Base-by-base conservation (phyloP, 2,329 filamentous ascomycete genomes). In the Dactylellina haptotyla region DNA sequence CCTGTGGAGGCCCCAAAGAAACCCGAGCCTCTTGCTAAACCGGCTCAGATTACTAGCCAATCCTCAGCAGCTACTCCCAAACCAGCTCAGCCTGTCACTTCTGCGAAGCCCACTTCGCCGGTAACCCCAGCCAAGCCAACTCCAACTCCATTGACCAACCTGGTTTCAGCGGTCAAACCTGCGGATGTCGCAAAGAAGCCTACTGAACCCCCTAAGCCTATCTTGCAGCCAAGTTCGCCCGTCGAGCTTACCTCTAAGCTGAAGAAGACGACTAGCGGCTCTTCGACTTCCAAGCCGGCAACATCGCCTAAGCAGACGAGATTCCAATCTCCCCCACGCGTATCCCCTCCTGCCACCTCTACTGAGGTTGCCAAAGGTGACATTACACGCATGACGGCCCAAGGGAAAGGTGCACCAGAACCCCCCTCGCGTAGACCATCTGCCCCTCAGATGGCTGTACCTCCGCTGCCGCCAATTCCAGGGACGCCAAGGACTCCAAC, bases 271-370 rank as follows among this genome's bases (percentile, higher is more conserved):
- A 62, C 61, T 1, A 66, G 37, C 23, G 58, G 56, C 34, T 23
- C 53, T 4, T 54, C 69, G 14, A 73, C 43, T 12, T 62, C 61
- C 8, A 64, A 50, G 20, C n/a, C 30, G 16, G 41, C 69, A 10
- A 62, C 61, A 1, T 73, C 69, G 9, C 69, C 69, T 4, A 73
- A 73, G 32, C 69, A 73, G 25, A 66, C 69, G 18, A 58, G 69
- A 20, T 73, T 73, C 14, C 69, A 73, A 26, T 73, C 69, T 20
- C 69, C 69, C 8, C 53, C 69, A 1, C 59, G 69, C 1, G 20
- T 50, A 10, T 58, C 54, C 6, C 28, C 64, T 5, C 26, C 58
- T 6, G 26, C 53, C 3, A 18, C 54, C 16, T 32, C 61, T 6
- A 16, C 45, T 12, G 50, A 66, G 2, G 23, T 39, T 12, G 20